Conservation (phyloP, 352 stramenopile species). For the Phytopythium oedochilum region DNA sequence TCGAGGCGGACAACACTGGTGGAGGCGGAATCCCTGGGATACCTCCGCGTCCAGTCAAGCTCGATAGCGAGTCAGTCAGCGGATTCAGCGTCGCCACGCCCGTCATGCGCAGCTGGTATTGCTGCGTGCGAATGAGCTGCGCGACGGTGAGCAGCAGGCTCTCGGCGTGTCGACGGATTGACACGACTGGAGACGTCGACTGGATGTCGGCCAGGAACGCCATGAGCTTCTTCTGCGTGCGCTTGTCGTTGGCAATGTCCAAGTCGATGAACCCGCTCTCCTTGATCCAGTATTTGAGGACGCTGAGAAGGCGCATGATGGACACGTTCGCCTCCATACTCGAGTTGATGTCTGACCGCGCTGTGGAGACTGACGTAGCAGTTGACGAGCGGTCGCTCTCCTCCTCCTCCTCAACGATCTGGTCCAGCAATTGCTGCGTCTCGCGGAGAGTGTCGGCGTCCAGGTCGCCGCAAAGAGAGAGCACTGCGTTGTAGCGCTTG, state of each 20-base stretch:
- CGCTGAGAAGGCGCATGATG: slow-evolving; percentile 83
- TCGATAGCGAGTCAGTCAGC: not conserved
- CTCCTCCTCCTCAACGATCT: slow-evolving; percentile 65
- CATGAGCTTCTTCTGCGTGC: slow-evolving; percentile 72
- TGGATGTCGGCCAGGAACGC: slow-evolving; percentile 73
- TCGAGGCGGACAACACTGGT: slow-evolving; percentile 9
- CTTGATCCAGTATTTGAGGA: slow-evolving; percentile 89
- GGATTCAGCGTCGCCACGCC: slow-evolving; percentile 1
- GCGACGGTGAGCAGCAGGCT: slow-evolving; percentile 58
- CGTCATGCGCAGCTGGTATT: slow-evolving; percentile 31
- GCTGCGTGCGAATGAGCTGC: slow-evolving; percentile 52
- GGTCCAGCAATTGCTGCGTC: slow-evolving; percentile 57
- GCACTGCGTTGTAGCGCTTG: slow-evolving; percentile 78
- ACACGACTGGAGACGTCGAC: slow-evolving; percentile 63
- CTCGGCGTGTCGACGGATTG: slow-evolving; percentile 71
- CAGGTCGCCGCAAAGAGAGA: slow-evolving; percentile 46
- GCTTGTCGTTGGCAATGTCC: slow-evolving; percentile 60
- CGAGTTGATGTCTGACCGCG: slow-evolving; percentile 74
- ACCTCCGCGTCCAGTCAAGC: not conserved
- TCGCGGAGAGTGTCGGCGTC: slow-evolving; percentile 49
- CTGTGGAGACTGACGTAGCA: slow-evolving; percentile 60
- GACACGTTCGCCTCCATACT: slow-evolving; percentile 79
- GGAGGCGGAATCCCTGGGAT: slow-evolving; percentile 2
- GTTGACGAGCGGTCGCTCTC: slow-evolving; percentile 45
- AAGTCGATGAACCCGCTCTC: slow-evolving; percentile 82